Evolutionary conservation across 2,329 filamentous ascomycete species (phyloP), one percentile per base, ranked within the genome.

Genomic region (Ramularia collo-cygni): DNA sequence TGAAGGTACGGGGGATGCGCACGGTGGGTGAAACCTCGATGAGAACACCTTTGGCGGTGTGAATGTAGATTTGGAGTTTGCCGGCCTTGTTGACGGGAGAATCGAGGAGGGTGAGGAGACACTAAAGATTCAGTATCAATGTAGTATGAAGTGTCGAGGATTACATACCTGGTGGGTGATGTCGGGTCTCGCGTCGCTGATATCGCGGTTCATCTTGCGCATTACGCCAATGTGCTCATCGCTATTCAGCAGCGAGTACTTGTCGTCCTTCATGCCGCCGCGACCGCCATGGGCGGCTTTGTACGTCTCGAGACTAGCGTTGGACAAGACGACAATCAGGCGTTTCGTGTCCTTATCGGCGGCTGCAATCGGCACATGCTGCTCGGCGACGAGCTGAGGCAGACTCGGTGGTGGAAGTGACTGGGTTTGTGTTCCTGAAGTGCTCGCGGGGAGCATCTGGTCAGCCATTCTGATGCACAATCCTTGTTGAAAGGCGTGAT

Each of bases 81-180:
- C 92, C 92, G 42, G 90, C 89, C 68, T 98, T 98, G 76, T 98
- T 98, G 75, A 96, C 84, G 34, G 92, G 92, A 14, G 92, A 98
- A 64, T 98, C 92, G 58, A 98, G 82, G 21, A 98, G 80, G 34
- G 92, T 98, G 54, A 98, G 81, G 36, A 98, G 80, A 65, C 92
- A 98, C 92, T 98, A 66, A 28, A 28, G 28, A 31, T 40, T 37
- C 44, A 18, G 35, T 14, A 42, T 53, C 46, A 51, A 40, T 39
- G n/a, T n/a, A n/a, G n/a, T n/a, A n/a, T n/a, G n/a, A n/a, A n/a
- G n/a, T n/a, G n/a, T n/a, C n/a, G n/a, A n/a, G n/a, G n/a, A n/a
- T n/a, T n/a, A n/a, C n/a, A n/a, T 48, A 95, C 90, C 86, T 96
- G 92, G 64, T 98, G 92, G 32, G 92, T 95, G 59, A 98, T 98